A percentile compares a stretch with the other conserved stretches of the same genome.
These are phyloP conservation scores for Ceratocystis albifundus DNA, from an alignment of 2,329 filamentous ascomycete species.

Conservation along the genomic window DNA sequence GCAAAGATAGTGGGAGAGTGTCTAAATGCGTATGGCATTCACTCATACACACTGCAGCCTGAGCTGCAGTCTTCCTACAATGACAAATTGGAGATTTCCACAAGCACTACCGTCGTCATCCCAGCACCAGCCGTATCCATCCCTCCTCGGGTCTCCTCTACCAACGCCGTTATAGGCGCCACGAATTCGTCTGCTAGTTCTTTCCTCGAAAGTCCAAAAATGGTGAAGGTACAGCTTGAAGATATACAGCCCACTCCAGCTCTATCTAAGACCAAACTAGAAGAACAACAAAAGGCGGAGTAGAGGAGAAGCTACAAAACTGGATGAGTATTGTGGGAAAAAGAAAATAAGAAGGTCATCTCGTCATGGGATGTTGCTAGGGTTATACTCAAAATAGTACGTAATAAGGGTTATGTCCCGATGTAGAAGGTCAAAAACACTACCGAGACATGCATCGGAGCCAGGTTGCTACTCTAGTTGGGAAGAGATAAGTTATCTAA, in stretches of 20 bases:
- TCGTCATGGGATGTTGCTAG: neutral
- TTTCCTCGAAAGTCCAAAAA: neutral
- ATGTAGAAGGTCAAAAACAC: neutral
- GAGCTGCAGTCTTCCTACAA: constrained; percentile 32
- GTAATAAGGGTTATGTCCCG: neutral
- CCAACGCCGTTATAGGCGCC: neutral
- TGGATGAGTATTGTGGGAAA: neutral
- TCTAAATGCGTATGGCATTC: constrained; percentile 61
- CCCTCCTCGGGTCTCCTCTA: neutral
- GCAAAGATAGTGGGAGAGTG: constrained; percentile 55
- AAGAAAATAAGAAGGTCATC: no score
- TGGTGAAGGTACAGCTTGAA: neutral
- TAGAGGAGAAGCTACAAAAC: neutral
- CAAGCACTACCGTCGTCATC: neutral
- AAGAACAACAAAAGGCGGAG: neutral
- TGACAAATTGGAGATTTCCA: neutral
- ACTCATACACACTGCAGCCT: constrained; percentile 60
- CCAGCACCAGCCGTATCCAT: neutral
- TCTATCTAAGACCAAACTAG: neutral
- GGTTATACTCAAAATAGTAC: neutral
- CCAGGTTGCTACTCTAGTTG: neutral
- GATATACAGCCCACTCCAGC: neutral
- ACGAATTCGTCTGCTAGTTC: neutral
- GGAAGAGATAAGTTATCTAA: neutral
- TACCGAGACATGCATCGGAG: constrained; percentile 1